Percentiles rank a stretch among this genome's conserved stretches.
phyloP scores from a whole-genome alignment of 441 rosid species.

The Mallotus repandus region DNA sequence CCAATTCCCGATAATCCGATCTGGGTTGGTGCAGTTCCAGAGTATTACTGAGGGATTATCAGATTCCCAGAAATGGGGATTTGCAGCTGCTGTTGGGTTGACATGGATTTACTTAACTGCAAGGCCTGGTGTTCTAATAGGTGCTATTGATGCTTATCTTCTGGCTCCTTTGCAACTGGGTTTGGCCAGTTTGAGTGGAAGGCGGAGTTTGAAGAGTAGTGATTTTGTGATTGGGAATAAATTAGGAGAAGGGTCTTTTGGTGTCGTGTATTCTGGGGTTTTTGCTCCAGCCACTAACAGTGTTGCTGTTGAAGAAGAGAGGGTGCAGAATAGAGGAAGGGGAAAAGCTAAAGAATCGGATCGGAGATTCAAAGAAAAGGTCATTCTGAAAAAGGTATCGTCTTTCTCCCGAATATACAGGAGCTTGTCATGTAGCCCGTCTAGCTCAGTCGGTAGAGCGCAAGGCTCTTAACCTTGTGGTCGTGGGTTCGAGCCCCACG shows the following conservation, averaged over 20 bases:
- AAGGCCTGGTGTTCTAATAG: constrained; percentile 86
- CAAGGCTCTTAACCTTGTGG: too few relatives aligned
- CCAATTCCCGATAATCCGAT: constrained; percentile 45
- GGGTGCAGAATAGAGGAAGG: constrained; percentile 41
- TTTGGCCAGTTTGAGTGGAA: constrained; percentile 63
- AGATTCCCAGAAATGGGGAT: constrained; percentile 66
- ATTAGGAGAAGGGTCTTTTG: constrained; percentile 94
- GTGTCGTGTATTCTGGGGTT: constrained; percentile 79
- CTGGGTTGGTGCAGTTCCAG: constrained; percentile 47
- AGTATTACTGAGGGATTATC: constrained; percentile 41
- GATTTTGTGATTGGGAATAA: constrained; percentile 76
- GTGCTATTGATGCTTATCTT: constrained; percentile 88
- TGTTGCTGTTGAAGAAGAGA: constrained; percentile 39
- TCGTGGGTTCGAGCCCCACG: neutral
- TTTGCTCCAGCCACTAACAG: constrained; percentile 53
- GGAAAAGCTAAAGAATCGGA: constrained; percentile 38
- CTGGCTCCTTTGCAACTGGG: constrained; percentile 83
- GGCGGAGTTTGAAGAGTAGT: constrained; percentile 64
- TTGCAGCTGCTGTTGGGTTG: constrained; percentile 50
- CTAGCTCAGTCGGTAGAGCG: neutral
- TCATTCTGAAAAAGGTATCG: constrained; percentile 79
- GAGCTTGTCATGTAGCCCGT: neutral
- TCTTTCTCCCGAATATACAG: too few relatives aligned
- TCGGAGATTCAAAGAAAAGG: constrained; percentile 62
- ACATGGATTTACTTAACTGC: constrained; percentile 87